These are phyloP conservation scores for Chimonanthus salicifolius DNA, from an alignment of 164 flowering plant species.

Conservation along the genomic window DNA sequence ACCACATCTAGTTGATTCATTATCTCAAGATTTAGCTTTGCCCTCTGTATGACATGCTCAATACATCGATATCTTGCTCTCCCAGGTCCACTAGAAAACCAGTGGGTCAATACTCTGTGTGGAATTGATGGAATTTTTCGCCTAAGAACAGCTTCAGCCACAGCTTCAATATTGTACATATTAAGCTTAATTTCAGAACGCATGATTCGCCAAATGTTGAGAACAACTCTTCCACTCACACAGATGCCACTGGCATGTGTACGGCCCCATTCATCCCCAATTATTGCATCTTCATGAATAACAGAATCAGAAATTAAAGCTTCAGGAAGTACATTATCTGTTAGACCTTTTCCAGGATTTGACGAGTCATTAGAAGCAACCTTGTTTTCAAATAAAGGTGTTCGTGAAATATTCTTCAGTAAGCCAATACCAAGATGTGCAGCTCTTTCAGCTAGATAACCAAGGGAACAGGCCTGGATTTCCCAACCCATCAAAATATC, in stretches of 20 bases:
- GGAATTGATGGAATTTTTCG: slow-evolving; percentile 66
- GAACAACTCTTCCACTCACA: slow-evolving; percentile 90
- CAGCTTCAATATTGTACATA: slow-evolving; percentile 82
- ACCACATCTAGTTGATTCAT: slow-evolving; percentile 90
- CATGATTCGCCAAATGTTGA: slow-evolving; percentile 89
- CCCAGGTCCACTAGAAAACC: slow-evolving; percentile 88
- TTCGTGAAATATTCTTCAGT: slow-evolving; percentile 65
- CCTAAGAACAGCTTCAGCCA: slow-evolving; percentile 78
- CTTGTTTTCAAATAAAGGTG: slow-evolving; percentile 42
- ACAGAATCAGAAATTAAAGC: slow-evolving; percentile 34
- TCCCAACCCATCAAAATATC: slow-evolving; percentile 98
- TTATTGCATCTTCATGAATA: slow-evolving; percentile 39
- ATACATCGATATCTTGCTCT: slow-evolving; percentile 72
- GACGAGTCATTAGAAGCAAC: slow-evolving; percentile 23
- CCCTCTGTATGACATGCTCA: slow-evolving; percentile 54
- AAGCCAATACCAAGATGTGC: slow-evolving; percentile 67
- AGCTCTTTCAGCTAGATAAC: slow-evolving; percentile 93
- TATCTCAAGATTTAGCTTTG: slow-evolving; percentile 81
- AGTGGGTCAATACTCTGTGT: slow-evolving; percentile 47
- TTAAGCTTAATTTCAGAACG: slow-evolving; percentile 79
- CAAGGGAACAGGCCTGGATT: slow-evolving; percentile 85
- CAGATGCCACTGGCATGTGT: slow-evolving; percentile 98
- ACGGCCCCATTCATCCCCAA: slow-evolving; percentile 98
- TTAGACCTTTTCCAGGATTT: slow-evolving; percentile 19
- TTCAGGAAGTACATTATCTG: slow-evolving; percentile 30